A percentile compares a stretch with the other conserved stretches of the same genome.
Conservation (phyloP, 208 protist genomes). For the Tritrichomonas foetus region DNA sequence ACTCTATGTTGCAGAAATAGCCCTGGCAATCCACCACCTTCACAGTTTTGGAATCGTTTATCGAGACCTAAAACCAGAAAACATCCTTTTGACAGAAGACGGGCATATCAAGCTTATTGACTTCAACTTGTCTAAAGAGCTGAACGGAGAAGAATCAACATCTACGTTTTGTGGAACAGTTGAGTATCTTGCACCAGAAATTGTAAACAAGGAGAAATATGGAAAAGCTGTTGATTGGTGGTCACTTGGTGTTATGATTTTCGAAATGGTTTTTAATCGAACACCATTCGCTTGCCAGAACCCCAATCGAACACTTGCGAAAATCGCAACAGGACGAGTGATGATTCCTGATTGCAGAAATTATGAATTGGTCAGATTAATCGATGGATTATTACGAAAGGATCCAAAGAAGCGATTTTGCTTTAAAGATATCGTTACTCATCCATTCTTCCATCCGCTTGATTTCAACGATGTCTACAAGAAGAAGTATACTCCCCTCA, state of each 20-base stretch:
- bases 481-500: slow-evolving; percentile 39
- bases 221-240: slow-evolving; percentile 68
- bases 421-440: slow-evolving; percentile 37
- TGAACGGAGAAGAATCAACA: not conserved
- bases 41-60: slow-evolving; percentile 62
- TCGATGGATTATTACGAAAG: slow-evolving; percentile 39
- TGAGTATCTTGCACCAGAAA: slow-evolving; percentile 53
- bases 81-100: slow-evolving; percentile 62
- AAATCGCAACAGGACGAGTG: slow-evolving; percentile 56
- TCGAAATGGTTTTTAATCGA: slow-evolving; percentile 64
- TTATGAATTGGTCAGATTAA: slow-evolving; percentile 45
- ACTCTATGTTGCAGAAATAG: slow-evolving; percentile 53
- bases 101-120: slow-evolving; percentile 77
- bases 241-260: slow-evolving; percentile 65
- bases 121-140: slow-evolving; percentile 67
- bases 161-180: slow-evolving; percentile 53
- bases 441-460: slow-evolving; percentile 47
- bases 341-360: slow-evolving; percentile 54
- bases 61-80: slow-evolving; percentile 68
- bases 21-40: slow-evolving; percentile 55
- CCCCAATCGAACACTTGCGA: slow-evolving; percentile 56
- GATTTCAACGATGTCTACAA: slow-evolving; percentile 42
- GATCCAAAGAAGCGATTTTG: slow-evolving; percentile 42
- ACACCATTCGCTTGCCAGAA: not conserved
- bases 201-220: slow-evolving; percentile 52